phyloP scores from a whole-genome alignment of 2,329 filamentous ascomycete genomes.

The Penicillium fuscoglaucum region DNA sequence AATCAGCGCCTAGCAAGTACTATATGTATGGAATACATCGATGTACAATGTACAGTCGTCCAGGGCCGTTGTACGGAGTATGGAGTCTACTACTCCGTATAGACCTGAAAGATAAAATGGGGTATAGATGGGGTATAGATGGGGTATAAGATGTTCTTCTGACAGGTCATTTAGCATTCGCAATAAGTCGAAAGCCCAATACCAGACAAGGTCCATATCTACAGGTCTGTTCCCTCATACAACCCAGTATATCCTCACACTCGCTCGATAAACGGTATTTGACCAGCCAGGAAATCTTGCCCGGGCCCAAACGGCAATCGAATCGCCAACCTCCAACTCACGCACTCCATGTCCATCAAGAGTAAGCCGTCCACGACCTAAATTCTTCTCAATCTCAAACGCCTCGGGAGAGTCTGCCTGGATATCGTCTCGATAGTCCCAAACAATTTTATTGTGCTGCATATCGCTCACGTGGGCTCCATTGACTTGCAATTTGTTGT shows the following conservation, averaged over 20 bases:
- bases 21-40: not conserved
- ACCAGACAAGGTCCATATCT: not conserved
- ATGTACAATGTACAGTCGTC: not conserved
- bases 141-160: not conserved
- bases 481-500: conserved; percentile 36
- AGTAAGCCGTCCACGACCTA: conserved; percentile 39
- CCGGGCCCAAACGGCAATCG: conserved; percentile 40
- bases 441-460: conserved; percentile 32
- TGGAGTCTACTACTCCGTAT: not conserved
- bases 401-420: conserved; percentile 35
- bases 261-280: conserved; percentile 35
- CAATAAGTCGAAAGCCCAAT: not conserved
- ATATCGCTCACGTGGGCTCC: conserved; percentile 19
- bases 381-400: conserved; percentile 28
- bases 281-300: conserved; percentile 41
- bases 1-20: conserved; percentile 3
- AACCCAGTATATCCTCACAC: conserved; percentile 41
- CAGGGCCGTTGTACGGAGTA: not conserved
- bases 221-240: conserved; percentile 20
- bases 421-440: conserved; percentile 39
- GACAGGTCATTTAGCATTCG: not conserved
- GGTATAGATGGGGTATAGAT: not conserved
- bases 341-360: conserved; percentile 39
- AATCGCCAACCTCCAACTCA: conserved; percentile 38
- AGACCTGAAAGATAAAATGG: not conserved